Conservation (phyloP, 2,329 filamentous ascomycete species). For the Venturia oleaginea region DNA sequence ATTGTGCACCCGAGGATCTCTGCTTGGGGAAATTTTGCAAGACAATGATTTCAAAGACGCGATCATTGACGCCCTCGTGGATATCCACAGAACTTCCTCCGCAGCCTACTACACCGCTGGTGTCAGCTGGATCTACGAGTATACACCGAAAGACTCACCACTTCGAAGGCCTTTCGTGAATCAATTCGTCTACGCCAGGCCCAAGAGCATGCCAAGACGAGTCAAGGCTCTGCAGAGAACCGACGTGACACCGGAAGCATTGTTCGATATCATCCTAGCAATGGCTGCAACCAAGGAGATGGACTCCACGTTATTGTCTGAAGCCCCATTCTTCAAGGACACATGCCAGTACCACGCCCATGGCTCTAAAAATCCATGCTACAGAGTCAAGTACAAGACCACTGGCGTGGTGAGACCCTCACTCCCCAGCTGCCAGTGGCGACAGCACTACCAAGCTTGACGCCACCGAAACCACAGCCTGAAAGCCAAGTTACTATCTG, state of each 20-base stretch:
- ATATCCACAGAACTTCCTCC: background rate
- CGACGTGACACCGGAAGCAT: background rate
- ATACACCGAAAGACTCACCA: background rate
- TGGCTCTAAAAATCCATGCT: background rate
- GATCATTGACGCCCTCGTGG: background rate
- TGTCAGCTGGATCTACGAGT: background rate
- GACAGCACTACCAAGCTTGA: too few relatives aligned
- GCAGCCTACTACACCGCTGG: background rate
- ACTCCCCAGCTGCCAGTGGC: too few relatives aligned
- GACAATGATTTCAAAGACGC: background rate
- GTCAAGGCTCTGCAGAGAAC: background rate
- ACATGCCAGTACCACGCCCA: background rate
- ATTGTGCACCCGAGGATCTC: background rate
- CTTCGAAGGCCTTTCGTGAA: background rate
- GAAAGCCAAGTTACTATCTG: too few relatives aligned
- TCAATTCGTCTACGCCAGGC: background rate
- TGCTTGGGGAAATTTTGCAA: background rate
- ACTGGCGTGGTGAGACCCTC: background rate
- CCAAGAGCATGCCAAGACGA: background rate
- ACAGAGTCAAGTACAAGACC: background rate
- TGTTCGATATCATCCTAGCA: background rate
- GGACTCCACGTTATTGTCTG: background rate
- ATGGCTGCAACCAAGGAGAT: background rate
- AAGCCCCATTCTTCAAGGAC: background rate
- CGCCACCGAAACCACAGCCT: too few relatives aligned